Evolutionary conservation across 2,329 filamentous ascomycete genomes (phyloP).

Genomic region (Alternaria metachromatica): DNA sequence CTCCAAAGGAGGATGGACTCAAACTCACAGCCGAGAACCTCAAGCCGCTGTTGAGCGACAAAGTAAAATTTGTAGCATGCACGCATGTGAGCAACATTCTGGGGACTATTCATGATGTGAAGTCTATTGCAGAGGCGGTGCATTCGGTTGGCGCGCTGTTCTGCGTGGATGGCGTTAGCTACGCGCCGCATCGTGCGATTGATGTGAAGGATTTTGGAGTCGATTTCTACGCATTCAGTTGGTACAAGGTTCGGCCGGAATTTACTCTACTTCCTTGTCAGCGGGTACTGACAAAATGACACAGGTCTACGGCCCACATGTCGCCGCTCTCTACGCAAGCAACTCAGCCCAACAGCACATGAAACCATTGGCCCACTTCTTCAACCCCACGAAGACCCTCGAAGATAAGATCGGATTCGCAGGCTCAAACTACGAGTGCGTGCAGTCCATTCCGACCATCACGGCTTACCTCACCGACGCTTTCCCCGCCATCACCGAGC

Average conservation of each 20-base stretch:
- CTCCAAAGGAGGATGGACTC: conserved; percentile 56
- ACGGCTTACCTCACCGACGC: conserved; percentile 64
- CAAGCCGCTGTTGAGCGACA: conserved; percentile 63
- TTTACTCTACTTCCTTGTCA: not conserved
- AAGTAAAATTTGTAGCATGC: conserved; percentile 73
- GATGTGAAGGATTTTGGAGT: conserved; percentile 73
- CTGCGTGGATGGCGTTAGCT: conserved; percentile 78
- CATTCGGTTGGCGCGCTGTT: conserved; percentile 64
- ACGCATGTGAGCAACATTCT: conserved; percentile 79
- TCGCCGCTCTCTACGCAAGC: conserved; percentile 73
- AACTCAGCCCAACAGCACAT: conserved; percentile 63
- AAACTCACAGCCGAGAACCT: conserved; percentile 66
- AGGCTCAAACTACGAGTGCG: conserved; percentile 73
- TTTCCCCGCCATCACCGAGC: conserved; percentile 55
- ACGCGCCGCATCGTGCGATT: conserved; percentile 73
- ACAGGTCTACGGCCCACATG: conserved; percentile 75
- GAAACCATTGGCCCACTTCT: conserved; percentile 69
- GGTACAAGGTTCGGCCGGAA: conserved; percentile 68
- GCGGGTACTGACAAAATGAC: not conserved
- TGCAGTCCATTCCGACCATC: conserved; percentile 67
- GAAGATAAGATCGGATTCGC: conserved; percentile 73
- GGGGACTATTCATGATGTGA: conserved; percentile 71
- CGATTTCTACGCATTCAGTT: conserved; percentile 79
- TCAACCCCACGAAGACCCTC: conserved; percentile 66
- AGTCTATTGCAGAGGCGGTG: conserved; percentile 61